phyloP scores from a whole-genome alignment of 176 grass and related monocot genomes.

The Oryza rufipogon region DNA sequence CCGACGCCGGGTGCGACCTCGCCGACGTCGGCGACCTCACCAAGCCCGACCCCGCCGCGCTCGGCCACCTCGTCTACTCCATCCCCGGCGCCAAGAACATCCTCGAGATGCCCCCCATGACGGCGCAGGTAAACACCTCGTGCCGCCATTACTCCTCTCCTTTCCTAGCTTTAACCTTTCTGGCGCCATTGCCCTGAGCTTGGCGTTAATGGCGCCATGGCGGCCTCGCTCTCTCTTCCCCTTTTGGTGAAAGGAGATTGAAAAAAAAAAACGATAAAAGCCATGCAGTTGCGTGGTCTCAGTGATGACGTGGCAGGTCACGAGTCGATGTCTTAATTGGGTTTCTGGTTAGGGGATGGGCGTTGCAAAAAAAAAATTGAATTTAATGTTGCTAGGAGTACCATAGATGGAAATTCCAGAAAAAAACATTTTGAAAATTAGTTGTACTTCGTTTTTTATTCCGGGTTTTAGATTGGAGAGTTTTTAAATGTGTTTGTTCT shows the following conservation, averaged over 20 bases:
- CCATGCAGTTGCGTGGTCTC: background rate
- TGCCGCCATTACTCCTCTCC: no score
- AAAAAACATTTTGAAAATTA: background rate
- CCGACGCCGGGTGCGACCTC: slow-evolving; percentile 74
- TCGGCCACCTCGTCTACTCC: slow-evolving; percentile 83
- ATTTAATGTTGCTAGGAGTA: background rate
- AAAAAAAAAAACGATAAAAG: background rate
- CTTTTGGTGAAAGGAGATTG: slow-evolving; percentile 18
- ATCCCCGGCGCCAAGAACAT: slow-evolving; percentile 83
- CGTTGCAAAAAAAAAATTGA: background rate
- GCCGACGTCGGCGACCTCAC: slow-evolving; percentile 62
- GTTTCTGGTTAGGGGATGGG: background rate
- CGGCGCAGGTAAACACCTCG: slow-evolving; percentile 59
- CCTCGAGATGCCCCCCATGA: slow-evolving; percentile 94
- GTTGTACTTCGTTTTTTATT: background rate
- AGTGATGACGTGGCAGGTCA: background rate
- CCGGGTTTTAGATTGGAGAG: background rate
- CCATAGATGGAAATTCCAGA: background rate
- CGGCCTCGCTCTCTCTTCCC: background rate
- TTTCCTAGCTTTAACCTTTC: slow-evolving; percentile 21
- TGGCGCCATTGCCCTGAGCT: background rate
- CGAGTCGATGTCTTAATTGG: background rate
- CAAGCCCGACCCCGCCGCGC: slow-evolving; percentile 72
- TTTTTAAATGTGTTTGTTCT: background rate
- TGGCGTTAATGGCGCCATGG: slow-evolving; percentile 38